Evolutionary conservation across 257 asterid genomes (phyloP), one percentile per base, ranked within the genome.

Genomic region (Linderniella brevidens): DNA sequence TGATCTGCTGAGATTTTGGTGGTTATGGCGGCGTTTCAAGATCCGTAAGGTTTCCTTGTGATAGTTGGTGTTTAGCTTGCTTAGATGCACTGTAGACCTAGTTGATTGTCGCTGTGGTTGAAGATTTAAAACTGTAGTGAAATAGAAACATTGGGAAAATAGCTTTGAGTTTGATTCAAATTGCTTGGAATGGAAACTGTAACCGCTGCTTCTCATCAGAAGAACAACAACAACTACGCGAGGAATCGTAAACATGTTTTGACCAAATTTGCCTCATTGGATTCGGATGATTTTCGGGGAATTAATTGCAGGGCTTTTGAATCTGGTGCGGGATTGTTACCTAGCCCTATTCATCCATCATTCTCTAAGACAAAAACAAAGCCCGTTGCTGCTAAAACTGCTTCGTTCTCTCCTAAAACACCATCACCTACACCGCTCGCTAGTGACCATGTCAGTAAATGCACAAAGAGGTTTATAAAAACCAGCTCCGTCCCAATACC

Each of bases 11-110:
- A 73, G 75, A 52, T 72, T 74, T 50, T 73, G 88, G 83, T 80
- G 86, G 85, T 59, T 83, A 10, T 73, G 88, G 82, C 48, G 78
- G 65, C 77, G 77, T 79, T 87, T 72, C 75, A 72, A 39, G 41
- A 61, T 10, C 45, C 32, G 52, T 19, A 3, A 6, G 32, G 32
- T 25, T 25, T 25, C 6, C 32, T 25, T 25, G 6, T 25, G 32
- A 6, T 25, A 25, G 32, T 25, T 25, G 6, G 32, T 25, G 32
- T 25, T 25, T 25, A 25, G 32, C 32, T 25, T 25, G 32, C 32
- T 25, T 25, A 25, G 32, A 25, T 25, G 6, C 6, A 25, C 32
- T 25, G 6, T 25, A 25, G 32, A 25, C 32, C 32, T 25, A 25
- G 4, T 25, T 25, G 6, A 6, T 39, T 3, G 52, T 13, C 42